Percentiles rank a stretch among this genome's conserved stretches.
Conservation (phyloP, 768 basidiomycete genomes). For the Termitomyces sp. region DNA sequence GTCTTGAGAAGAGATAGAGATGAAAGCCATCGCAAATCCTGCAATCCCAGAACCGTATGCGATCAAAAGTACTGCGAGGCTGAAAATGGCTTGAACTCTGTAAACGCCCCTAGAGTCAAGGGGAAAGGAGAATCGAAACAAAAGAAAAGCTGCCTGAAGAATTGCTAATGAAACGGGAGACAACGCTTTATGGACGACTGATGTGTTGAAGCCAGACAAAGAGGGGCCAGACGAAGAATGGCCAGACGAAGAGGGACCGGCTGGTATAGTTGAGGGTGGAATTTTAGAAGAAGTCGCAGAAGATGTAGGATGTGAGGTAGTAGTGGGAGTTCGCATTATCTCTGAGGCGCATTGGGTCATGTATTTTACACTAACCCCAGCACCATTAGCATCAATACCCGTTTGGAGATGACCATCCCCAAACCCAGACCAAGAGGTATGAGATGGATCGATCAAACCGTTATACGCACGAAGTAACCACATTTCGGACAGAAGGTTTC, state of each 20-base stretch:
- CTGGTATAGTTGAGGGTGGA: conserved; percentile 15
- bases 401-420: conserved; percentile 57
- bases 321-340: conserved; percentile 16
- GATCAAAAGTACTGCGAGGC: conserved; percentile 31
- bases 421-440: conserved; percentile 56
- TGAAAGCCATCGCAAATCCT: conserved; percentile 60
- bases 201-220: conserved; percentile 24
- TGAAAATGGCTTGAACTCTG: conserved; percentile 1
- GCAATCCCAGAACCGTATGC: conserved; percentile 56
- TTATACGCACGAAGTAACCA: conserved; percentile 77
- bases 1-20: conserved; percentile 36
- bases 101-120: conserved; percentile 4
- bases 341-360: conserved; percentile 53
- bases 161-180: conserved; percentile 38
- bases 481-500: conserved; percentile 65
- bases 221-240: background rate
- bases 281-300: background rate
- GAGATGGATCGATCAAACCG: conserved; percentile 50
- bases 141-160: conserved; percentile 27
- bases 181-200: conserved; percentile 38
- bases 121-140: conserved; percentile 26
- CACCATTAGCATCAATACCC: conserved; percentile 60
- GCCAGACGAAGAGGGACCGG: background rate
- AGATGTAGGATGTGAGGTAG: conserved; percentile 9
- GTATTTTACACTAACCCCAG: conserved; percentile 59